Evolutionary conservation across 371 early-diverging fungal species (phyloP).

Genomic region (Mucor racemosus): DNA sequence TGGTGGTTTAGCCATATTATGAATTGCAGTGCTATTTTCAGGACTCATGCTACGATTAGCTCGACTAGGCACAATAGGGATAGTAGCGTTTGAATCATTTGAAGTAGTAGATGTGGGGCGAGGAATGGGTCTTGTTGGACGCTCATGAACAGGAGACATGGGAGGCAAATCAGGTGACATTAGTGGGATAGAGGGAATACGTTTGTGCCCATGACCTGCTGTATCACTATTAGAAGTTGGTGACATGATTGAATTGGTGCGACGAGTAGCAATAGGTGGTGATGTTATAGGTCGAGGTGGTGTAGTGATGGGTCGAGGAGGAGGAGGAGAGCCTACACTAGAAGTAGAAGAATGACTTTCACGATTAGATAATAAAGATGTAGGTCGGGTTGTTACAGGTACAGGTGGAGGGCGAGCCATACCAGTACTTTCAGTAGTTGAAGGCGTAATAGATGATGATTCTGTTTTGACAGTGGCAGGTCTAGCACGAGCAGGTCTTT

Average conservation of each 20-base stretch:
- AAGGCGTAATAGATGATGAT: background rate
- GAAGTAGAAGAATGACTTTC: constrained; percentile 1
- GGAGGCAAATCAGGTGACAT: constrained; percentile 55
- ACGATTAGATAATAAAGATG: constrained; percentile 38
- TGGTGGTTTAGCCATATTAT: constrained; percentile 43
- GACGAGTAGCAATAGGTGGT: constrained; percentile 35
- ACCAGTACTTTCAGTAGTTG: background rate
- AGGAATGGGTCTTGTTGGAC: constrained; percentile 46
- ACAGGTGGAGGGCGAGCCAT: constrained; percentile 47
- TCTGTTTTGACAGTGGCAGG: constrained; percentile 52
- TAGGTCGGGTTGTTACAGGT: constrained; percentile 51
- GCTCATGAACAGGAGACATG: constrained; percentile 26
- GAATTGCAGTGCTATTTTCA: background rate
- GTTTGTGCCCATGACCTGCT: constrained; percentile 14
- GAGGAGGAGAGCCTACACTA: constrained; percentile 9
- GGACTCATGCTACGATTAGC: constrained; percentile 1
- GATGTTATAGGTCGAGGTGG: constrained; percentile 43
- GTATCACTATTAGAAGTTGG: background rate
- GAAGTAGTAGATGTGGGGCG: constrained; percentile 28
- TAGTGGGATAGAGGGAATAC: constrained; percentile 43
- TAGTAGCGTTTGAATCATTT: background rate
- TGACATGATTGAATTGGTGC: constrained; percentile 26
- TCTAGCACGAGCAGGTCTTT: constrained; percentile 38
- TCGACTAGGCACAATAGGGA: constrained; percentile 6
- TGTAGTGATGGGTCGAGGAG: constrained; percentile 25